These are phyloP conservation scores for Fusarium sp. DNA, from an alignment of 2,329 filamentous ascomycete species.

Conservation along the genomic window DNA sequence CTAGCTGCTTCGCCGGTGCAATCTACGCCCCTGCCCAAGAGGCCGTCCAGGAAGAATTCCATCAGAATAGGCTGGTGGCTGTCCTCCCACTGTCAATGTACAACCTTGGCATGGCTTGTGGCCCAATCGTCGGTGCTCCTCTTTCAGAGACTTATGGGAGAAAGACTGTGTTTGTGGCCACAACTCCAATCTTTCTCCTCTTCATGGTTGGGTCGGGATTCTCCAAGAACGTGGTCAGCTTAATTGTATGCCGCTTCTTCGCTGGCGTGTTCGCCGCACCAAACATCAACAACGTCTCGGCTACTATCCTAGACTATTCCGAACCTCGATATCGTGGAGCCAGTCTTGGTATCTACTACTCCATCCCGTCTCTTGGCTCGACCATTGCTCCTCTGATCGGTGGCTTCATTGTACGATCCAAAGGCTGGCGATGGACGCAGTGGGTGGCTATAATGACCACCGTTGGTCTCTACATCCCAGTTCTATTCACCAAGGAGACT, in stretches of 20 bases:
- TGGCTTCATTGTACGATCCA: slow-evolving; percentile 4
- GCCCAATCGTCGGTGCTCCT: slow-evolving; percentile 19
- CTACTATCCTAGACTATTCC: slow-evolving; percentile 25
- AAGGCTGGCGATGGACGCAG: slow-evolving; percentile 31
- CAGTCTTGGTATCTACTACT: slow-evolving; percentile 24
- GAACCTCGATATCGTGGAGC: slow-evolving; percentile 9
- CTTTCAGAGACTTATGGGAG: slow-evolving; percentile 24
- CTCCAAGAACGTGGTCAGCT: background rate
- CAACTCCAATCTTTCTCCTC: slow-evolving; percentile 16
- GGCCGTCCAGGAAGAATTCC: slow-evolving; percentile 6
- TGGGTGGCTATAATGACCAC: slow-evolving; percentile 24
- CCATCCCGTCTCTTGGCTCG: slow-evolving; percentile 20
- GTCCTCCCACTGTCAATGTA: slow-evolving; percentile 18
- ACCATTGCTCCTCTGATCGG: slow-evolving; percentile 17
- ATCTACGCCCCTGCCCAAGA: slow-evolving; percentile 24
- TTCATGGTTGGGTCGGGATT: slow-evolving; percentile 6
- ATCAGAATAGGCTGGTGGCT: background rate
- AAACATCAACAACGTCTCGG: slow-evolving; percentile 28
- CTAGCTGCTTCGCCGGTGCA: slow-evolving; percentile 11
- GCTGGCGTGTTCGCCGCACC: slow-evolving; percentile 30
- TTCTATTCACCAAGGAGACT: slow-evolving; percentile 23
- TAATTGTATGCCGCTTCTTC: slow-evolving; percentile 22
- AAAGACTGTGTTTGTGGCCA: slow-evolving; percentile 25
- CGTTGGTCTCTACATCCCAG: slow-evolving; percentile 8
- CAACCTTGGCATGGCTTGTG: slow-evolving; percentile 32